Conservation (phyloP, 495 filamentous ascomycete species). For the Neurospora tetraspora region DNA sequence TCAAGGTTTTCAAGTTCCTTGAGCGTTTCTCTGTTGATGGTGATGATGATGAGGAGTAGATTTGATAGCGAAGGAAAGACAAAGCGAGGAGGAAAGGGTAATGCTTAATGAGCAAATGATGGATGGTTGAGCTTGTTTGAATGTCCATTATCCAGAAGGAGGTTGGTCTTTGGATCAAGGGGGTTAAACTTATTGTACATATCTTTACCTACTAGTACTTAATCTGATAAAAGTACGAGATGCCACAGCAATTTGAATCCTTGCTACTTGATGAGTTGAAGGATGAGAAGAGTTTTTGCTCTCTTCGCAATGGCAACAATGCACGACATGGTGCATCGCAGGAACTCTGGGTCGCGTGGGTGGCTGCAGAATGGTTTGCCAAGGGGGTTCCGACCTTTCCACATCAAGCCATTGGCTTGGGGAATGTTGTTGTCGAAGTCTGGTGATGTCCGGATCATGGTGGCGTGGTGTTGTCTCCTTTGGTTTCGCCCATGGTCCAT, state of each 20-base stretch:
- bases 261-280: neutral
- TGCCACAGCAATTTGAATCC: neutral
- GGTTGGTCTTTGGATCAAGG: neutral
- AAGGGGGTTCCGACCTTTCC: neutral
- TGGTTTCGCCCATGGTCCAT: neutral
- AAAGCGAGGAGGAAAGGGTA: neutral
- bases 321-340: too few relatives aligned
- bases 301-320: constrained; percentile 9
- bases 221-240: neutral
- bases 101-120: neutral
- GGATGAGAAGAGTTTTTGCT: neutral
- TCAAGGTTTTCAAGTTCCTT: constrained; percentile 49
- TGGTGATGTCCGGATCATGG: neutral
- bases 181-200: neutral
- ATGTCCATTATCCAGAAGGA: neutral
- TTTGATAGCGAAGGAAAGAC: neutral
- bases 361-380: constrained; percentile 20
- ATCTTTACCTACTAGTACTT: neutral
- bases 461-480: neutral
- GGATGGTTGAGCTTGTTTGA: neutral
- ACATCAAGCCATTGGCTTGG: neutral
- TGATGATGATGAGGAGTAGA: neutral
- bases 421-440: neutral
- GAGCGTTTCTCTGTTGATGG: neutral
- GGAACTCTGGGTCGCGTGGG: constrained; percentile 24